phyloP scores from a whole-genome alignment of 805 yeast genomes.

The Candida taoyuanica region DNA sequence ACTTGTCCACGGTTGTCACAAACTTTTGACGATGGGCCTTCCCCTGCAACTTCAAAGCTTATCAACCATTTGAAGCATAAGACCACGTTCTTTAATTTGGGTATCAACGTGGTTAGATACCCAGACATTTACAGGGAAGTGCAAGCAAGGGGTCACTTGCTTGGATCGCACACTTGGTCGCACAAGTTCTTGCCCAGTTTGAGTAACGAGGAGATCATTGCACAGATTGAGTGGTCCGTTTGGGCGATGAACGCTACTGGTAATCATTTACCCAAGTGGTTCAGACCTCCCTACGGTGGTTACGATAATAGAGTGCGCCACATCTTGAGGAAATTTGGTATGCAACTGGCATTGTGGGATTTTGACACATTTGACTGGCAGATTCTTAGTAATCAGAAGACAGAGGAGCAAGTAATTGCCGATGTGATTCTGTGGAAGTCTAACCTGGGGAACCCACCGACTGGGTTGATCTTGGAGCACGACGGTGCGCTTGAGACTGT shows the following conservation, averaged over 20 bases:
- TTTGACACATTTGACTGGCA: constrained; percentile 91
- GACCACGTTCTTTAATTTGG: constrained; percentile 82
- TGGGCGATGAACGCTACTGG: constrained; percentile 99
- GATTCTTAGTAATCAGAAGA: constrained; percentile 47
- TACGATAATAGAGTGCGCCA: constrained; percentile 80
- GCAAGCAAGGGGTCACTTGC: constrained; percentile 60
- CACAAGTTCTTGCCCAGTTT: constrained; percentile 80
- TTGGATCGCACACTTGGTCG: constrained; percentile 92
- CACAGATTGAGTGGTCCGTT: constrained; percentile 90
- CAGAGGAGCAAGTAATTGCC: constrained; percentile 46
- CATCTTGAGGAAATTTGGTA: constrained; percentile 77
- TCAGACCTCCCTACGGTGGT: constrained; percentile 96
- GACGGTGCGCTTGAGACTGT: constrained; percentile 70
- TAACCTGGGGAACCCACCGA: constrained; percentile 24
- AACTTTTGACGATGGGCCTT: constrained; percentile 95
- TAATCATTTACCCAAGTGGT: constrained; percentile 83
- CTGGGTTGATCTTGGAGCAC: constrained; percentile 81
- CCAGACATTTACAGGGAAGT: constrained; percentile 68
- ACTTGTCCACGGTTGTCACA: constrained; percentile 76
- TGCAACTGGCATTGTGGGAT: constrained; percentile 89
- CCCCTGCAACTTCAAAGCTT: constrained; percentile 60
- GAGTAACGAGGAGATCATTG: constrained; percentile 74
- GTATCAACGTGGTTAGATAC: constrained; percentile 68
- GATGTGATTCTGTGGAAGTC: constrained; percentile 54
- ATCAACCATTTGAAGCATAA: constrained; percentile 48